Conservation (phyloP, 768 basidiomycete genomes). For the Tulasnella sp. region DNA sequence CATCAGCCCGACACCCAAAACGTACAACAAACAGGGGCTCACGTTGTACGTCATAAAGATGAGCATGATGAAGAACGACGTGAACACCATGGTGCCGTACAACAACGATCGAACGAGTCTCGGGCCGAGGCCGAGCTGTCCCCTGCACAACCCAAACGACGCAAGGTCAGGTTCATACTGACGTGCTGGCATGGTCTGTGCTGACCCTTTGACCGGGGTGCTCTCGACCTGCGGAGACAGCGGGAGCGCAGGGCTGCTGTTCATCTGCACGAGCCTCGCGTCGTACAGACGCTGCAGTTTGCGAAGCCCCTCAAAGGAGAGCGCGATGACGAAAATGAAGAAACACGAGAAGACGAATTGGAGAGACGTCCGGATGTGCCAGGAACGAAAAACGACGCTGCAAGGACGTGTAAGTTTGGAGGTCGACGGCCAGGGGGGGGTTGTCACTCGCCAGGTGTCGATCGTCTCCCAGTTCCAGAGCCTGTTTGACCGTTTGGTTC, state of each 20-base stretch:
- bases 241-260: no score
- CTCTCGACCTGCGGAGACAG: no score
- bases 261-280: slow-evolving; percentile 44
- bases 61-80: slow-evolving; percentile 87
- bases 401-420: slow-evolving; percentile 35
- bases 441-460: background rate
- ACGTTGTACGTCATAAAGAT: slow-evolving; percentile 97
- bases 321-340: slow-evolving; percentile 49
- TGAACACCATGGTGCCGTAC: slow-evolving; percentile 63
- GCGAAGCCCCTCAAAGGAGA: slow-evolving; percentile 72
- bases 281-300: slow-evolving; percentile 49
- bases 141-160: no score
- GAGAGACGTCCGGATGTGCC: no score
- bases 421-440: background rate
- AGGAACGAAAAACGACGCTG: slow-evolving; percentile 44
- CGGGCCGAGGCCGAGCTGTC: no score
- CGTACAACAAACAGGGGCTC: slow-evolving; percentile 24
- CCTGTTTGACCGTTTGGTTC: background rate
- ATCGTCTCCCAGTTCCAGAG: slow-evolving; percentile 16
- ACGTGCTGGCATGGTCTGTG: no score
- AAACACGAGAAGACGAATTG: slow-evolving; percentile 55
- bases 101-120: slow-evolving; percentile 41
- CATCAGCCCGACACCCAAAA: background rate
- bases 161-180: no score
- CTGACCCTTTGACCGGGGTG: no score